A percentile compares a stretch with the other conserved stretches of the same genome.
phyloP scores from a whole-genome alignment of 2,329 filamentous ascomycete genomes.

The Xenoacremonium recifei region DNA sequence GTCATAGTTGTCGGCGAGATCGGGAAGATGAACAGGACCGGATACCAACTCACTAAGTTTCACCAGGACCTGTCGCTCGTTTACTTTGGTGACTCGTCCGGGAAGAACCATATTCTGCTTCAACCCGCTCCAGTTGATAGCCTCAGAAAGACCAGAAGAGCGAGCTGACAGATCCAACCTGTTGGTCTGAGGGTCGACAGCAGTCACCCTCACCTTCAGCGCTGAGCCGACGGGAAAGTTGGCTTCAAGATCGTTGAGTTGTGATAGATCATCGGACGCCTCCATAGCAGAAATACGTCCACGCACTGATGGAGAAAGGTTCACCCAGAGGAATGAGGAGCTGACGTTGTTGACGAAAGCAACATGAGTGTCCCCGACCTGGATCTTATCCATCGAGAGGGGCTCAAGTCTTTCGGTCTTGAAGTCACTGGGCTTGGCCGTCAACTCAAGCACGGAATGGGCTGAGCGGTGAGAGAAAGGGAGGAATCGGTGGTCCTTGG shows the following conservation, averaged over 20 bases:
- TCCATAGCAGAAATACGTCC: constrained; percentile 82
- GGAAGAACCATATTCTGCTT: constrained; percentile 79
- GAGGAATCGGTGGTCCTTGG: constrained; percentile 85
- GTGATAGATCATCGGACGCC: constrained; percentile 80
- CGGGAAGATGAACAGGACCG: constrained; percentile 77
- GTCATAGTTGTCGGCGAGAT: constrained; percentile 83
- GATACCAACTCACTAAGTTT: constrained; percentile 80
- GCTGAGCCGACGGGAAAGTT: constrained; percentile 92
- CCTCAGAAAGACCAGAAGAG: constrained; percentile 46
- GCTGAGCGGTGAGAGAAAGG: constrained; percentile 83
- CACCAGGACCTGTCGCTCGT: constrained; percentile 79
- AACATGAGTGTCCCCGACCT: constrained; percentile 68
- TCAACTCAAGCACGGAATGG: constrained; percentile 84
- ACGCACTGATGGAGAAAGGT: constrained; percentile 81
- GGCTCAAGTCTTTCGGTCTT: constrained; percentile 44
- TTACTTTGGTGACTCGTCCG: constrained; percentile 80
- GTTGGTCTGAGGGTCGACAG: constrained; percentile 69
- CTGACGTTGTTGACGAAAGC: constrained; percentile 91
- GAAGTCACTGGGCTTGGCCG: constrained; percentile 70
- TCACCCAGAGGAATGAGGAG: constrained; percentile 83
- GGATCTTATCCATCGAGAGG: constrained; percentile 70
- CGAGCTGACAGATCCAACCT: constrained; percentile 82
- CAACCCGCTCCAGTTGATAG: constrained; percentile 67
- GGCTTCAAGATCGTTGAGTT: constrained; percentile 70
- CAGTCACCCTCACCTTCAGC: constrained; percentile 74